Conservation (phyloP, 2,329 filamentous ascomycete species). For the Epichloe sibirici region DNA sequence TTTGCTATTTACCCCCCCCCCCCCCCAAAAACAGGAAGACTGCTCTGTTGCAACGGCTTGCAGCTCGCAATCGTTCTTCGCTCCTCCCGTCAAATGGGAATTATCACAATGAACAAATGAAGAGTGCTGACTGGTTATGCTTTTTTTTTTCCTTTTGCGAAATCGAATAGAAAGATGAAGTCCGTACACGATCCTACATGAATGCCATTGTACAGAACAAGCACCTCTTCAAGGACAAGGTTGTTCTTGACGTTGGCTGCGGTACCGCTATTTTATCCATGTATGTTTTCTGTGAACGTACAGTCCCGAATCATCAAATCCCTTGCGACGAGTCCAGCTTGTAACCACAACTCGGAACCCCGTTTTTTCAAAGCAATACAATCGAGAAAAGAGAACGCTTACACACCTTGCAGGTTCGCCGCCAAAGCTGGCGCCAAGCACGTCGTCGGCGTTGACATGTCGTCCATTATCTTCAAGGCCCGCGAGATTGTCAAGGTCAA, state of each 20-base stretch:
- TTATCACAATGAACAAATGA: not conserved
- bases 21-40: not conserved
- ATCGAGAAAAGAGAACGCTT: conserved; percentile 1
- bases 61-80: not conserved
- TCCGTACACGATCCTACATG: conserved; percentile 92
- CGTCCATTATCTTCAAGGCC: conserved; percentile 98
- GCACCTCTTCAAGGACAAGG: conserved; percentile 72
- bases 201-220: conserved; percentile 95
- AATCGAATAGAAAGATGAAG: conserved; percentile 76
- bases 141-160: not conserved
- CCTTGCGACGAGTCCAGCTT: not conserved
- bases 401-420: conserved; percentile 62
- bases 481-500: conserved; percentile 88
- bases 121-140: not conserved
- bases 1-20: conserved; percentile 10
- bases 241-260: conserved; percentile 94
- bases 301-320: not conserved
- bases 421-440: conserved; percentile 94
- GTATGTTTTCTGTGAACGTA: conserved; percentile 39
- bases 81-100: not conserved
- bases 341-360: too few relatives aligned
- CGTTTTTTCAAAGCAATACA: not conserved
- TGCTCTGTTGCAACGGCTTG: conserved; percentile 5
- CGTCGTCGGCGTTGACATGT: conserved; percentile 99
- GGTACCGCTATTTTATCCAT: conserved; percentile 98